These are phyloP conservation scores for Cladosporium sp. DNA, from an alignment of 2,329 filamentous ascomycete genomes.

Conservation along the genomic window DNA sequence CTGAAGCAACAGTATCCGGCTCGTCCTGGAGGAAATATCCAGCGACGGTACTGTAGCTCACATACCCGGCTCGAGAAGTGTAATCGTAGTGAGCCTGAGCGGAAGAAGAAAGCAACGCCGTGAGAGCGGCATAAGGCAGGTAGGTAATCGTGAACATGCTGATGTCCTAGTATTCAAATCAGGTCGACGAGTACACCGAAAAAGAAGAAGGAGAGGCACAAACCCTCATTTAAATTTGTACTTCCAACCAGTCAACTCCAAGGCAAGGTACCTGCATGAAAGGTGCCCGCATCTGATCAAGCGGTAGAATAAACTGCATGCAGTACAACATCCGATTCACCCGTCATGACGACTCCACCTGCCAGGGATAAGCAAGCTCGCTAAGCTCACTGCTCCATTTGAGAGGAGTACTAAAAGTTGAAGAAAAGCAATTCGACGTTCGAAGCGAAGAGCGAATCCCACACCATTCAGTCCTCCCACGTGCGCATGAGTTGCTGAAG, in stretches of 20 bases:
- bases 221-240: neutral
- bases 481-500: too few species aligned
- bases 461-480: neutral
- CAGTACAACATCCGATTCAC: neutral
- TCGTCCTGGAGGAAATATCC: constrained; percentile 65
- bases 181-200: too few species aligned
- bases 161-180: neutral
- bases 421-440: neutral
- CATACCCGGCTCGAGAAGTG: constrained; percentile 31
- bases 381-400: neutral
- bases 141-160: too few species aligned
- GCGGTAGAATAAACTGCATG: neutral
- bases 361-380: neutral
- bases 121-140: neutral
- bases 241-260: neutral
- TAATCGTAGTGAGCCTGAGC: constrained; percentile 15
- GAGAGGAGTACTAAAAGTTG: too few species aligned
- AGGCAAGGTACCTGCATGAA: neutral
- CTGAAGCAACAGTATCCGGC: constrained; percentile 48
- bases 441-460: constrained; percentile 8
- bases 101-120: neutral
- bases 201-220: neutral
- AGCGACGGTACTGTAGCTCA: constrained; percentile 57
- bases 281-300: too few species aligned
- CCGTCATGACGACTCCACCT: neutral